Evolutionary conservation across 2,329 filamentous ascomycete species (phyloP).

Genomic region (Falciphora oryzae): DNA sequence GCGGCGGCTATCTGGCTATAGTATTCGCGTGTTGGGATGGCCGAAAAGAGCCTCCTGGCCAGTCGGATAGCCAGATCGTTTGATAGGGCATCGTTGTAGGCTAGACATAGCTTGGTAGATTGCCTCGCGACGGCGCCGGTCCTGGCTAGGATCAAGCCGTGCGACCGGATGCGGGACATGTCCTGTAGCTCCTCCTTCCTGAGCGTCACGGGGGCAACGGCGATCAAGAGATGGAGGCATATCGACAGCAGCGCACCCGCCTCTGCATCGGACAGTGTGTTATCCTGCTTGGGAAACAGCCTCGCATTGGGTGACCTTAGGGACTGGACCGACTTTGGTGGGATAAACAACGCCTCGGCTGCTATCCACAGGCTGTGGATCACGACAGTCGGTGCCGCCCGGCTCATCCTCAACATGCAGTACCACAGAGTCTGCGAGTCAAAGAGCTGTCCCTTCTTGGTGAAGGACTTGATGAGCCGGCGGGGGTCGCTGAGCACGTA

Average conservation of each 20-base stretch:
- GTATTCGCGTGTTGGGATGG: slow-evolving; percentile 46
- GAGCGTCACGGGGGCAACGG: slow-evolving; percentile 45
- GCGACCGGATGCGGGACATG: slow-evolving; percentile 54
- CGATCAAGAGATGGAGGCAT: slow-evolving; percentile 57
- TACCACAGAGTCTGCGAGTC: slow-evolving; percentile 60
- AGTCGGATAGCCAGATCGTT: slow-evolving; percentile 55
- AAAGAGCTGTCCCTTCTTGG: slow-evolving; percentile 42
- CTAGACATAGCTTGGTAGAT: slow-evolving; percentile 44
- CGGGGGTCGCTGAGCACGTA: slow-evolving; percentile 54
- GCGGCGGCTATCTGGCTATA: slow-evolving; percentile 38
- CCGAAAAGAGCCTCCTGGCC: slow-evolving; percentile 52
- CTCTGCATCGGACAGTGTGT: slow-evolving; percentile 39
- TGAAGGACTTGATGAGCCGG: slow-evolving; percentile 52
- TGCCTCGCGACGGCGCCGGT: slow-evolving; percentile 41
- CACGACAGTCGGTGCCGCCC: slow-evolving; percentile 51
- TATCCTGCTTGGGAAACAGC: slow-evolving; percentile 28
- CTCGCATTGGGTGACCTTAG: slow-evolving; percentile 32
- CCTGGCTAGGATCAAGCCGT: slow-evolving; percentile 43
- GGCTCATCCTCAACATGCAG: slow-evolving; percentile 54
- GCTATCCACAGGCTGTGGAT: slow-evolving; percentile 62
- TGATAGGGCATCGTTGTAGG: slow-evolving; percentile 59
- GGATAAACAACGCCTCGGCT: slow-evolving; percentile 51
- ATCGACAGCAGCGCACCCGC: slow-evolving; percentile 51
- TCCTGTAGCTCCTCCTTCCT: slow-evolving; percentile 47
- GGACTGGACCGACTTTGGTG: slow-evolving; percentile 39